Evolutionary conservation across 768 basidiomycete species (phyloP), one percentile per base, ranked within the genome.

Genomic region (Hygrophorus pudorinus): DNA sequence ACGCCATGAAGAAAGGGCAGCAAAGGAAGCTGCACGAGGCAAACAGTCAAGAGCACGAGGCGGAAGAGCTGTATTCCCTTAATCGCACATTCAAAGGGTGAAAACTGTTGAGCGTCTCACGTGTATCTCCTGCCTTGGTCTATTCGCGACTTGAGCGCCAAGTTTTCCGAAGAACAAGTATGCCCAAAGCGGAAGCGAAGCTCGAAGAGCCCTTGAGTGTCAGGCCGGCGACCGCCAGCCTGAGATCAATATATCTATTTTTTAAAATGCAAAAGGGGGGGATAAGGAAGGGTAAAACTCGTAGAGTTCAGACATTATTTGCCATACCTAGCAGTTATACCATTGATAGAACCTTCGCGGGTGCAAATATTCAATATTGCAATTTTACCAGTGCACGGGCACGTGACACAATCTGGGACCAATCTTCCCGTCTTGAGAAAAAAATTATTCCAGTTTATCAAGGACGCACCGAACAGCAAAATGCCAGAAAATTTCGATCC

Each of bases 401-500:
- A n/a, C n/a, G n/a, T n/a, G n/a, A n/a, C n/a, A n/a, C n/a, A n/a
- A n/a, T n/a, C n/a, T n/a, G n/a, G n/a, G n/a, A n/a, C n/a, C n/a
- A n/a, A n/a, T n/a, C n/a, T n/a, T n/a, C n/a, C n/a, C n/a, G n/a
- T n/a, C n/a, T n/a, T n/a, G n/a, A n/a, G n/a, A n/a, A n/a, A n/a
- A n/a, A n/a, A n/a, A n/a, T n/a, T n/a, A n/a, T n/a, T n/a, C n/a
- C n/a, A n/a, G n/a, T n/a, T n/a, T n/a, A n/a, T n/a, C n/a, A n/a
- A n/a, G n/a, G n/a, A n/a, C n/a, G n/a, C n/a, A n/a, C n/a, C n/a
- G n/a, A n/a, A n/a, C n/a, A n/a, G n/a, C n/a, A 48, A 52, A 56
- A 76, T 76, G 71, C 60, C 70, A 42, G 76, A 67, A 45, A 72
- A 79, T 59, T 82, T 89, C 48, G 85, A 90, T 66, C 79, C 85